Conservation (phyloP, 495 filamentous ascomycete genomes). For the Thozetella sp. region DNA sequence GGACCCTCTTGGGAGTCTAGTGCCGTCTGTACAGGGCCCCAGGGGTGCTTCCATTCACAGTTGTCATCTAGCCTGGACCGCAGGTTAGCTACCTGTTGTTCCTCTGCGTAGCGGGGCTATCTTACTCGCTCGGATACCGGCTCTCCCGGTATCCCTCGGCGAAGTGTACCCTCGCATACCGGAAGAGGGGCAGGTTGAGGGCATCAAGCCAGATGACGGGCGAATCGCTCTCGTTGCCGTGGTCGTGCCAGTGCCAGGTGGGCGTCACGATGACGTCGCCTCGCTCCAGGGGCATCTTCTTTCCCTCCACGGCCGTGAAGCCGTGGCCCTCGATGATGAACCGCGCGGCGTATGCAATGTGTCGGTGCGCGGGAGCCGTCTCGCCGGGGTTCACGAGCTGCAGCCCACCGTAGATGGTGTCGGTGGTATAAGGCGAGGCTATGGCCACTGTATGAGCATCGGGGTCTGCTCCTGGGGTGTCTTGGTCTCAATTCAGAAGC, state of each 20-base stretch:
- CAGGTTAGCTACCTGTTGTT: background rate
- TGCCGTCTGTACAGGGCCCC: background rate
- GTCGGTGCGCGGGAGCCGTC: background rate
- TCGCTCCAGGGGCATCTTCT: background rate
- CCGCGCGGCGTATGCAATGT: background rate
- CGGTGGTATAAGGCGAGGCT: background rate
- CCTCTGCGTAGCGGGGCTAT: background rate
- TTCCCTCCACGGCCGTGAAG: background rate
- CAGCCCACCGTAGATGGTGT: background rate
- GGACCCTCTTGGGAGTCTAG: background rate
- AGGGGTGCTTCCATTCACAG: conserved; percentile 1
- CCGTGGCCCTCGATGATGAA: background rate
- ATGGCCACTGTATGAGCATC: background rate
- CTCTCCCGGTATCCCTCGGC: background rate
- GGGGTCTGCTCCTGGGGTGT: background rate
- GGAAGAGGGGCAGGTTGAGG: background rate
- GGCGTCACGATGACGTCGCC: conserved; percentile 1
- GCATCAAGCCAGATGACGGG: background rate
- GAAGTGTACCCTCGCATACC: background rate
- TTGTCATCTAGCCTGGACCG: background rate
- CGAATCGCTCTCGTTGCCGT: background rate
- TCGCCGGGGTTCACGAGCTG: conserved; percentile 3
- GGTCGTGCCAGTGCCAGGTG: conserved; percentile 1
- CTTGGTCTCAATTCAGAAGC: background rate
- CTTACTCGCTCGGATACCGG: conserved; percentile 2